Conservation (phyloP, 768 basidiomycete species). For the Boletales sp. region DNA sequence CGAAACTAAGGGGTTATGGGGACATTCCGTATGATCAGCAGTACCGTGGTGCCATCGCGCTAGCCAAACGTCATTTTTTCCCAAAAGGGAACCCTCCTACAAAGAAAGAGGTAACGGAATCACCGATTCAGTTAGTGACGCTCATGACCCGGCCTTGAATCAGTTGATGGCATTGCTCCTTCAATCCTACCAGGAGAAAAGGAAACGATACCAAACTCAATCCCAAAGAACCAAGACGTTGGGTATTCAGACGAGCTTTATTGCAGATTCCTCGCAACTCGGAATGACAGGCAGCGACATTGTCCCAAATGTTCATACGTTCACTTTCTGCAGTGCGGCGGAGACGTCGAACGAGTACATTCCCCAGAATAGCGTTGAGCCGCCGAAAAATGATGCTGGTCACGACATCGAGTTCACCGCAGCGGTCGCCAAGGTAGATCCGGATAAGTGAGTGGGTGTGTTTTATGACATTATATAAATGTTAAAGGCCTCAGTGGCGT, state of each 20-base stretch:
- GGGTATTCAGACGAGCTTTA: constrained; percentile 19
- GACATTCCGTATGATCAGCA: constrained; percentile 24
- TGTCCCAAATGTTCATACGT: background rate
- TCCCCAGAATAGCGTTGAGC: background rate
- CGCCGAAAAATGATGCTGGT: background rate
- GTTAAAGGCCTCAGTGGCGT: background rate
- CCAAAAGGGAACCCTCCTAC: constrained; percentile 20
- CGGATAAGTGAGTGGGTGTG: constrained; percentile 8
- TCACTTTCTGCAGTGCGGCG: background rate
- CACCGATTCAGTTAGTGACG: background rate
- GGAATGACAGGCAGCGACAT: background rate
- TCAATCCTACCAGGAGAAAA: constrained; percentile 23
- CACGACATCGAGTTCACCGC: background rate
- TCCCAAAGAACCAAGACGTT: constrained; percentile 12
- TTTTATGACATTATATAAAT: background rate
- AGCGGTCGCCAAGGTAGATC: background rate
- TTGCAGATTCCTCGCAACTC: background rate
- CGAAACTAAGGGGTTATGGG: constrained; percentile 27
- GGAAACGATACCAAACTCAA: constrained; percentile 4
- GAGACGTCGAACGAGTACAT: background rate
- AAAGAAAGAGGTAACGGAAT: constrained; percentile 20
- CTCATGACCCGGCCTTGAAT: background rate
- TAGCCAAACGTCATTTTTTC: constrained; percentile 28
- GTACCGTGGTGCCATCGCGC: constrained; percentile 26
- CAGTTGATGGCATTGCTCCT: constrained; percentile 24